Conservation (phyloP, 179 eudicot species). For the Patellifolia procumbens region DNA sequence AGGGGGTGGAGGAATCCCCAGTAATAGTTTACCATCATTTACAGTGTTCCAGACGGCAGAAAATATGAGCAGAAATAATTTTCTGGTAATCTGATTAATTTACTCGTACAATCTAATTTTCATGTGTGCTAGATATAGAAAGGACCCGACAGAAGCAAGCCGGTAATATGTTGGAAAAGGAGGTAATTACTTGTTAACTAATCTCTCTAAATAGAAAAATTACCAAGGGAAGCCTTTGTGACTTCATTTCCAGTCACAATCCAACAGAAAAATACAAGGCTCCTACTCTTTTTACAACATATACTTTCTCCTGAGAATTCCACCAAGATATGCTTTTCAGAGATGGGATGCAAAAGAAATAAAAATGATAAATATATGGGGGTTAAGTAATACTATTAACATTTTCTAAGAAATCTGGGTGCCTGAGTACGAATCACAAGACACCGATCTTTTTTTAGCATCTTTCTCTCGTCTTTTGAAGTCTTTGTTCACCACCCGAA, state of each 20-base stretch:
- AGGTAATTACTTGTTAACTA: neutral
- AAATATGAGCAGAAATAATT: neutral
- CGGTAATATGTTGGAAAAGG: neutral
- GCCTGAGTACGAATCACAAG: conserved; percentile 5
- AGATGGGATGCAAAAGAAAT: neutral
- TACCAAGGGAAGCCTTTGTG: conserved; percentile 23
- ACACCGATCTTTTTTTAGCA: conserved; percentile 13
- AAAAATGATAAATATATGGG: neutral
- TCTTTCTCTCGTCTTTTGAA: neutral
- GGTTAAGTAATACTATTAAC: conserved; percentile 3
- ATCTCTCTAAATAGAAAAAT: conserved; percentile 20
- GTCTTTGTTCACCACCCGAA: conserved; percentile 31
- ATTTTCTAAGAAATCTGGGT: neutral
- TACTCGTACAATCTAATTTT: neutral
- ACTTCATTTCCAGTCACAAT: conserved; percentile 14
- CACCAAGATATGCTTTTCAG: neutral
- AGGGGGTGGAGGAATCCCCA: neutral
- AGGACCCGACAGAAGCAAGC: neutral
- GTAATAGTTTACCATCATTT: no score
- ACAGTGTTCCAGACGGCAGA: neutral
- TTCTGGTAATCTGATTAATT: neutral
- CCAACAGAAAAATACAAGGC: neutral
- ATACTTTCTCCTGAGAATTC: conserved; percentile 4
- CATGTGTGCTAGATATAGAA: neutral
- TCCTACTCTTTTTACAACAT: conserved; percentile 19